Evolutionary conservation across 139 green algal species (phyloP).

Genomic region (Coccomyxa sp.): DNA sequence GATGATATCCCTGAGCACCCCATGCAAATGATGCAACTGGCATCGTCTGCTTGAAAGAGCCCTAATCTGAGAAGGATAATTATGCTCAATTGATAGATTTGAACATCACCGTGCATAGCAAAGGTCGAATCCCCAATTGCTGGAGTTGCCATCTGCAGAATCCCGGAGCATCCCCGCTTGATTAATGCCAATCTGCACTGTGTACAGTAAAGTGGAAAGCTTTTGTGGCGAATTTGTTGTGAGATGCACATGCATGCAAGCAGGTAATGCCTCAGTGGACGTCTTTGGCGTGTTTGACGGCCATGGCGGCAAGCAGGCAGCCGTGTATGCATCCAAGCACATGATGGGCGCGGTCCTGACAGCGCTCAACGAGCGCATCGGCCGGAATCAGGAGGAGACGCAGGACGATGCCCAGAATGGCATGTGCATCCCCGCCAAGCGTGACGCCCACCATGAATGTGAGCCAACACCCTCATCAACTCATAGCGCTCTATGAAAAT

Average conservation of each 20-base stretch:
- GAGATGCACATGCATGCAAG: background rate
- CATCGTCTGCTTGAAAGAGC: too few relatives aligned
- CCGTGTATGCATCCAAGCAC: slow-evolving; percentile 40
- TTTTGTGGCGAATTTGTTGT: background rate
- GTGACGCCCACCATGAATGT: too few relatives aligned
- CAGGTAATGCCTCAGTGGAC: slow-evolving; percentile 6
- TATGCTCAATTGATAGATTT: too few relatives aligned
- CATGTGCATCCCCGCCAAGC: too few relatives aligned
- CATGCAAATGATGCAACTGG: too few relatives aligned
- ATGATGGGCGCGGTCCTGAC: slow-evolving; percentile 50
- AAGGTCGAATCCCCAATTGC: background rate
- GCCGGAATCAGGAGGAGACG: too few relatives aligned
- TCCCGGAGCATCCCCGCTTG: background rate
- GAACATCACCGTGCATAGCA: too few relatives aligned
- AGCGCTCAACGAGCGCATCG: slow-evolving; percentile 9
- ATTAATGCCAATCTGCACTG: background rate
- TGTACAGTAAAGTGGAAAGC: background rate
- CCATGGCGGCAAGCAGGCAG: slow-evolving; percentile 53
- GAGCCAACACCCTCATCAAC: too few relatives aligned
- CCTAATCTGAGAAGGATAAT: too few relatives aligned
- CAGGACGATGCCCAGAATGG: too few relatives aligned
- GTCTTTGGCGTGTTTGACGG: slow-evolving; percentile 63
- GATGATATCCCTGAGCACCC: too few relatives aligned
- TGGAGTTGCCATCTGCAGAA: background rate
- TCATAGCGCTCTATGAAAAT: too few relatives aligned